Evolutionary conservation across 805 yeast genomes (phyloP), one percentile per base, ranked within the genome.

Genomic region (Zygotorulaspora chibaensis): DNA sequence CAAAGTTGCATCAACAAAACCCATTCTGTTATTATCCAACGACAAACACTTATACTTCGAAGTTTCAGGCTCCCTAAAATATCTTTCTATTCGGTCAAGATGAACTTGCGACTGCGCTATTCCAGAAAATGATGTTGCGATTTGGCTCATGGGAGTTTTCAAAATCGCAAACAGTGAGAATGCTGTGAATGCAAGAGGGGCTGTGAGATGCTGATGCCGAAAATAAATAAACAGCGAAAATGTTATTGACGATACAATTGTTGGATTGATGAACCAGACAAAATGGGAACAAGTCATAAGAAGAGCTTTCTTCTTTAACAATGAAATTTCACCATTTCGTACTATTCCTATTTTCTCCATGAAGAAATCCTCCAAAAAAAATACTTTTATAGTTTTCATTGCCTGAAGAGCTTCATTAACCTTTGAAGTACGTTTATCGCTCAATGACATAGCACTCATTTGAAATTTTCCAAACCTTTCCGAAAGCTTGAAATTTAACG

Each of bases 311-410:
- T 67, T 59, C 50, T 69, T 70, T 62, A 88, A 72, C 52, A 73
- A 66, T 8, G 53, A 45, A 50, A 89, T 67, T 67, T 89, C 96
- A 45, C 81, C 80, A 27, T 74, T 72, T 70, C 96, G 79, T 45
- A 88, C 72, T 18, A 78, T 71, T 64, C 78, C 62, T 46, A 88
- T 84, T 34, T 74, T 76, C 39, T 81, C 77, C 54, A 76, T 79
- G 62, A 89, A 88, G 54, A 81, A 80, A 35, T 77, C 74, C 63
- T 89, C 96, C 96, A 96, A 89, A 3, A 93, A 95, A 66, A 89
- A 88, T 59, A 83, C 87, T 67, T 89, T 89, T 72, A 89, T 83
- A 57, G 89, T 86, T 63, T 96, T 76, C 50, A 89, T 89, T 53
- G 87, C 81, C 66, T 83, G 90, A 58, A 89, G 79, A 8, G 91